Evolutionary conservation across 1,139 yeast genomes (phyloP).

Genomic region (Williopsis jadinii): DNA sequence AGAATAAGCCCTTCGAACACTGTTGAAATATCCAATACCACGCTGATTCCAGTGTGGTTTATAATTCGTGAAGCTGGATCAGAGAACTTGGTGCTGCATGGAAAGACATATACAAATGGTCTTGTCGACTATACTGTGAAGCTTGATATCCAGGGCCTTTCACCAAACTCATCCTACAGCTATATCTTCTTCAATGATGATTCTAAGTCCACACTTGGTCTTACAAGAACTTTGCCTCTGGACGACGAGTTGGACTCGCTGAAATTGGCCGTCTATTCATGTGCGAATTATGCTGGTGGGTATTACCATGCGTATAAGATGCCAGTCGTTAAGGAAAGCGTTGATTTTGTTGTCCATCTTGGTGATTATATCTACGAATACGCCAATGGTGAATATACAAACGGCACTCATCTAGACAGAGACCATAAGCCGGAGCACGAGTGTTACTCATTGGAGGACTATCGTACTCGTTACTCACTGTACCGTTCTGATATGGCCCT

Average conservation of each 20-base stretch:
- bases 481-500: slow-evolving; percentile 7
- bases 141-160: slow-evolving; percentile 4
- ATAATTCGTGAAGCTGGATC: no score
- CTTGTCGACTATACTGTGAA: slow-evolving; percentile 8
- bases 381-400: slow-evolving; percentile 8
- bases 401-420: slow-evolving; percentile 7
- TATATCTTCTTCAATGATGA: slow-evolving; percentile 2
- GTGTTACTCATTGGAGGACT: slow-evolving; percentile 5
- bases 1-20: no score
- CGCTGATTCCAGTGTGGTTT: no score
- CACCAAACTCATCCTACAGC: slow-evolving; percentile 5
- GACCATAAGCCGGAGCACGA: slow-evolving; percentile 8
- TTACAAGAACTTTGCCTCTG: slow-evolving; percentile 6
- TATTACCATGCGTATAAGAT: slow-evolving; percentile 9
- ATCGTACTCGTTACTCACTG: slow-evolving; percentile 7
- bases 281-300: slow-evolving; percentile 12
- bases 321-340: slow-evolving; percentile 5
- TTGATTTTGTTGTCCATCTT: slow-evolving; percentile 6
- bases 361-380: slow-evolving; percentile 7
- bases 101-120: slow-evolving; percentile 1
- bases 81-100: no score
- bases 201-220: slow-evolving; percentile 1
- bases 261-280: slow-evolving; percentile 7
- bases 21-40: no score
- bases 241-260: slow-evolving; percentile 3